Evolutionary conservation across 2,329 filamentous ascomycete species (phyloP).

Genomic region (Sporothrix pallida): DNA sequence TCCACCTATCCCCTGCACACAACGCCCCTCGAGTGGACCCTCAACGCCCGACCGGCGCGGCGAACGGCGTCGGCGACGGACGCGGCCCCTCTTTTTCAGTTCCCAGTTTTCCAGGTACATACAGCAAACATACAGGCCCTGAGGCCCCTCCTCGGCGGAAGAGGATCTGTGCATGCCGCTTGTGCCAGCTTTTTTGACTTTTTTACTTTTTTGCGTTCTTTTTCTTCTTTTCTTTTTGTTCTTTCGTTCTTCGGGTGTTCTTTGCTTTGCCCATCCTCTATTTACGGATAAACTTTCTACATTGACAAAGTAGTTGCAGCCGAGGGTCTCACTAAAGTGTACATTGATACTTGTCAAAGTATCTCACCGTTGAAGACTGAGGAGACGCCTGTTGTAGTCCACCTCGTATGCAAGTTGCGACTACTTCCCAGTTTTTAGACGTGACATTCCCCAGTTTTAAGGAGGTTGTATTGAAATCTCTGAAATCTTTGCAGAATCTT

Average conservation of each 20-base stretch:
- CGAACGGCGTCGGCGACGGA: slow-evolving; percentile 11
- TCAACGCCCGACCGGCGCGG: slow-evolving; percentile 12
- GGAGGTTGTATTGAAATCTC: not conserved
- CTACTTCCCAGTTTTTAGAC: not conserved
- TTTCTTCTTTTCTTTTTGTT: not conserved
- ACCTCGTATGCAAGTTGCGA: not conserved
- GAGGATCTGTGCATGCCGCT: not conserved
- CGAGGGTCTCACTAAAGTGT: no score
- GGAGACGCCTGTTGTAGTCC: no score
- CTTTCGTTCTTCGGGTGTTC: not conserved
- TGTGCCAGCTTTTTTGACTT: not conserved
- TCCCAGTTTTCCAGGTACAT: not conserved
- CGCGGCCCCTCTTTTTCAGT: slow-evolving; percentile 18
- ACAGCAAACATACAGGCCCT: no score
- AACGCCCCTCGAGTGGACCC: not conserved
- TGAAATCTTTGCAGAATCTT: no score
- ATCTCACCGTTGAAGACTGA: no score
- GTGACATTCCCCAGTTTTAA: not conserved
- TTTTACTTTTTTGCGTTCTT: not conserved
- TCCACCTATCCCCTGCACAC: not conserved
- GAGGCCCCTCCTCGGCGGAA: not conserved
- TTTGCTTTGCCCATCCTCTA: no score
- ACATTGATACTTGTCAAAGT: no score
- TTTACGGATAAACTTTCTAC: no score
- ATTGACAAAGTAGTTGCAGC: no score